Percentiles rank a stretch among this genome's conserved stretches.
Evolutionary conservation across 2,329 filamentous ascomycete species (phyloP).

Genomic region (Pseudopithomyces maydicus): DNA sequence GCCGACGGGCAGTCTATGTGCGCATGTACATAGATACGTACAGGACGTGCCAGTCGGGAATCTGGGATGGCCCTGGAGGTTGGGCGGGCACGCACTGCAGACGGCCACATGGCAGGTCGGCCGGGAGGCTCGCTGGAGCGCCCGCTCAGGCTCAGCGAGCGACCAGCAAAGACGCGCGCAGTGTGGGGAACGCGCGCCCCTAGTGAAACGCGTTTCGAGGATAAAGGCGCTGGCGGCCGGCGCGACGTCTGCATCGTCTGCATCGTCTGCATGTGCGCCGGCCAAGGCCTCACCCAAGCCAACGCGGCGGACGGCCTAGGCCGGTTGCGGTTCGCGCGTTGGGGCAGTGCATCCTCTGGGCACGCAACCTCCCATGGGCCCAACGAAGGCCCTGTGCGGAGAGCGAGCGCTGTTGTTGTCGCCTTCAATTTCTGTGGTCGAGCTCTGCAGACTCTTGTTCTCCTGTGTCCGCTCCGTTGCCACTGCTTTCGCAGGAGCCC

Average conservation of each 20-base stretch:
- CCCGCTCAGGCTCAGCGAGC: too few relatives aligned
- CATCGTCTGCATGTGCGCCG: not conserved
- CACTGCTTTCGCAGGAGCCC: not conserved
- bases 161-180: too few relatives aligned
- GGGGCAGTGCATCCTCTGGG: slow-evolving; percentile 6
- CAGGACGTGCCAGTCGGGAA: too few relatives aligned
- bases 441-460: not conserved
- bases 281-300: slow-evolving; percentile 7
- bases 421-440: not conserved
- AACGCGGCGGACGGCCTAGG: not conserved
- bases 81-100: not conserved
- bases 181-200: slow-evolving; percentile 3
- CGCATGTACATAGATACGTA: too few relatives aligned
- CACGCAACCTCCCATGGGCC: not conserved
- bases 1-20: not conserved
- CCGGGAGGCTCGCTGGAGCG: not conserved
- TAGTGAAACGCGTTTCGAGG: slow-evolving; percentile 5
- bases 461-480: not conserved
- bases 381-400: not conserved
- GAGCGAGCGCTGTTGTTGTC: not conserved
- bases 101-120: slow-evolving; percentile 6
- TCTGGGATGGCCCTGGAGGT: not conserved
- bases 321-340: not conserved
- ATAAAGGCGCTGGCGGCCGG: too few relatives aligned
- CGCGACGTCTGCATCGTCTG: not conserved